A percentile compares a stretch with the other conserved stretches of the same genome.
These are phyloP conservation scores for Tolypocladium paradoxum DNA, from an alignment of 2,329 filamentous ascomycete genomes.

Conservation along the genomic window DNA sequence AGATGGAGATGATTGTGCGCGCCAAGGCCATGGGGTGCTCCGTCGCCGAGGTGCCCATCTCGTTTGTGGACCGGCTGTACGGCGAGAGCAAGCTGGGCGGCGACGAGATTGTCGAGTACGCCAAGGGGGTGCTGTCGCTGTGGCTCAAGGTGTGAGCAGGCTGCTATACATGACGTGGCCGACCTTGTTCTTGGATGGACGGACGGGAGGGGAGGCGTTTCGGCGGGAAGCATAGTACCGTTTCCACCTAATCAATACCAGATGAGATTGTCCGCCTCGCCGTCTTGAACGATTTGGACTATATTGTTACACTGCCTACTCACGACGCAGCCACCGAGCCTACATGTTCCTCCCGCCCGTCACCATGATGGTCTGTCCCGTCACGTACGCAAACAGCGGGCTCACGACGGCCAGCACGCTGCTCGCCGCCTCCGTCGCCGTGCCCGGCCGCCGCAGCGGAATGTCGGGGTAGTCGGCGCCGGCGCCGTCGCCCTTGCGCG, in stretches of 20 bases:
- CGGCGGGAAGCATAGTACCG: neutral
- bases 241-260: neutral
- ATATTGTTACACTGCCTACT: too few species aligned
- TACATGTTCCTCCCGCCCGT: constrained; percentile 63
- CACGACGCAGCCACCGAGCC: neutral
- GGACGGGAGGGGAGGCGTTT: neutral
- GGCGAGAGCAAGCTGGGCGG: constrained; percentile 92
- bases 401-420: constrained; percentile 69
- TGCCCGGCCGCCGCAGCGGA: constrained; percentile 65
- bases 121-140: constrained; percentile 69
- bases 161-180: neutral
- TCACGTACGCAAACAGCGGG: constrained; percentile 75
- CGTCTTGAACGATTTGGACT: neutral
- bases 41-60: constrained; percentile 92
- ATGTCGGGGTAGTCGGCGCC: constrained; percentile 54
- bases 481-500: constrained; percentile 10
- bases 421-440: constrained; percentile 69
- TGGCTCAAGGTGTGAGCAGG: constrained; percentile 60
- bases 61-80: constrained; percentile 90
- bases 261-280: neutral
- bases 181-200: neutral
- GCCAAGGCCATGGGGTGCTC: constrained; percentile 93
- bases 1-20: constrained; percentile 99
- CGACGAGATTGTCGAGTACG: constrained; percentile 93
- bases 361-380: constrained; percentile 77